These are phyloP conservation scores for Pachysandra terminalis DNA, from an alignment of 164 flowering plant genomes.

Conservation along the genomic window DNA sequence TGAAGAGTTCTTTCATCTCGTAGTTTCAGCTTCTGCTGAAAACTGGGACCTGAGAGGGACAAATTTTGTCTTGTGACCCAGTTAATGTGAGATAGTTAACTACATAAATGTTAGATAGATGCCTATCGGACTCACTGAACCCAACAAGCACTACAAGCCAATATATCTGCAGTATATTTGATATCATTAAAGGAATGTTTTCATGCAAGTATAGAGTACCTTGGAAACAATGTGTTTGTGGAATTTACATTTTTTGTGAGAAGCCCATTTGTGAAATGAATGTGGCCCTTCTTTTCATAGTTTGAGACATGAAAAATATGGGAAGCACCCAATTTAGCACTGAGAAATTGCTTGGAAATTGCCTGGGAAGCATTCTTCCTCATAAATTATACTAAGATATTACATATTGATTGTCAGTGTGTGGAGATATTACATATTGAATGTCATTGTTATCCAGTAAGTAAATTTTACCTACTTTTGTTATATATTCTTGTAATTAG, in stretches of 20 bases:
- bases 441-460: too few species aligned
- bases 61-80: neutral
- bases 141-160: neutral
- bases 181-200: too few species aligned
- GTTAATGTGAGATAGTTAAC: neutral
- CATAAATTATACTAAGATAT: too few species aligned
- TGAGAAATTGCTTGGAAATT: neutral
- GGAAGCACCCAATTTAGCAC: too few species aligned
- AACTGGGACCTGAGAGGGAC: neutral
- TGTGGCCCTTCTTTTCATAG: neutral
- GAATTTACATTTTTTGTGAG: neutral
- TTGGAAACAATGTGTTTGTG: neutral
- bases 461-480: too few species aligned
- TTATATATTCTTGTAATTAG: too few species aligned
- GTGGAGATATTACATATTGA: too few species aligned
- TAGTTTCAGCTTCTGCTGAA: conserved; percentile 1
- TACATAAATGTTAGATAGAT: neutral
- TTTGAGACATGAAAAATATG: neutral
- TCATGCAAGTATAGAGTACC: too few species aligned
- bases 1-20: neutral
- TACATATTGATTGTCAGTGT: too few species aligned
- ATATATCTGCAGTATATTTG: neutral
- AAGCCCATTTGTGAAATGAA: neutral
- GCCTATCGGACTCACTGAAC: neutral
- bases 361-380: too few species aligned